A percentile compares a stretch with the other conserved stretches of the same genome.
Conservation (phyloP, 345 rosid species). For the Citrus glauca region DNA sequence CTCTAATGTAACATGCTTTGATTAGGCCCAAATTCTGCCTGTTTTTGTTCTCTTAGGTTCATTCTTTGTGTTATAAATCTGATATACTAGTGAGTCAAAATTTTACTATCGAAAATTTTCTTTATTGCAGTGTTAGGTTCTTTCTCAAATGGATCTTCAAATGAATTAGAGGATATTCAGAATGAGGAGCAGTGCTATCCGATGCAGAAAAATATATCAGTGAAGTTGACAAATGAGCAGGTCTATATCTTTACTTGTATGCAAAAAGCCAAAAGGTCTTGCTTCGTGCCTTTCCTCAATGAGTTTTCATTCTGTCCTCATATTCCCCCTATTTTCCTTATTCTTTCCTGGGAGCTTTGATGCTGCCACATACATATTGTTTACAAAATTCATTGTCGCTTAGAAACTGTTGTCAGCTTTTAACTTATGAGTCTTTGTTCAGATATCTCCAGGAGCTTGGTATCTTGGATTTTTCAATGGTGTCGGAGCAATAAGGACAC, state of each 20-base stretch:
- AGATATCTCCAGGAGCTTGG: constrained; percentile 88
- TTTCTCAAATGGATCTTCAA: constrained; percentile 55
- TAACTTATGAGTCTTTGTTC: constrained; percentile 21
- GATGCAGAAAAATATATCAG: constrained; percentile 63
- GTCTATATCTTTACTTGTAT: constrained; percentile 29
- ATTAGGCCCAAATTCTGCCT: neutral
- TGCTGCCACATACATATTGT: neutral
- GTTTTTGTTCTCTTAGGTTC: neutral
- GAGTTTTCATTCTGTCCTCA: neutral
- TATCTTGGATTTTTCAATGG: constrained; percentile 93
- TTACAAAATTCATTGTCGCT: neutral
- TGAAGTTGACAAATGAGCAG: constrained; percentile 83
- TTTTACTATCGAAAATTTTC: constrained; percentile 4
- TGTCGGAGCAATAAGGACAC: constrained; percentile 76
- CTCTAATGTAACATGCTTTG: neutral
- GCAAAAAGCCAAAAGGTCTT: neutral
- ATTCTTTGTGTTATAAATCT: neutral
- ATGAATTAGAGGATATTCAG: constrained; percentile 44
- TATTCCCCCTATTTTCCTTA: neutral
- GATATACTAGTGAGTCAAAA: neutral
- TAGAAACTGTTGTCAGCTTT: neutral
- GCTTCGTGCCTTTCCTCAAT: neutral
- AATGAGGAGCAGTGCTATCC: constrained; percentile 76
- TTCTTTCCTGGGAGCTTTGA: neutral
- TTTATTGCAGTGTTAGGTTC: constrained; percentile 32